These are phyloP conservation scores for Termitomyces sp. DNA, from an alignment of 768 basidiomycete species.

Conservation along the genomic window DNA sequence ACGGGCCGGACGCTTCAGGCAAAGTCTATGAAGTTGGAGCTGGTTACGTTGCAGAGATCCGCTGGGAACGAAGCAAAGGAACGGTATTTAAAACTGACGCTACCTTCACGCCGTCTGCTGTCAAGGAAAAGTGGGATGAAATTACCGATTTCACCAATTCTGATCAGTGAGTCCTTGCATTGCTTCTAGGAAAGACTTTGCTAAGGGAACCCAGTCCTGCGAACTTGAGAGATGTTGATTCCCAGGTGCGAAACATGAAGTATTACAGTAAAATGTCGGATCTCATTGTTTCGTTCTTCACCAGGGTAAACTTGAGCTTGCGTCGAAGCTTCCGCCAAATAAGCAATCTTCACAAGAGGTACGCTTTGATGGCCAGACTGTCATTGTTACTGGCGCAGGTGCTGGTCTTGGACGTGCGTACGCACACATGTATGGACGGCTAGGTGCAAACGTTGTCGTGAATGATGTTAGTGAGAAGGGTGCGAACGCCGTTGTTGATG, in stretches of 20 bases:
- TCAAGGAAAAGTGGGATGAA: conserved; percentile 79
- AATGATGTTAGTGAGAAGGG: conserved; percentile 92
- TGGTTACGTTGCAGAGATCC: conserved; percentile 85
- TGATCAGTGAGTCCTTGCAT: conserved; percentile 51
- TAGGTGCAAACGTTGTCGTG: conserved; percentile 96
- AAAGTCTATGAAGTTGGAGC: conserved; percentile 92
- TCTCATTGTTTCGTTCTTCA: not conserved
- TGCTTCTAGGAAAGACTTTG: not conserved
- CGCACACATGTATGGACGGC: conserved; percentile 84
- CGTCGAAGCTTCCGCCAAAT: conserved; percentile 65
- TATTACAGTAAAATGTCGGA: too few species aligned
- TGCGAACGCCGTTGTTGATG: conserved; percentile 81
- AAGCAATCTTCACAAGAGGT: conserved; percentile 65
- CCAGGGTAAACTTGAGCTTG: conserved; percentile 57
- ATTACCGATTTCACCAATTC: conserved; percentile 76
- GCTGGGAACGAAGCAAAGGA: conserved; percentile 92
- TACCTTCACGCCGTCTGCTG: conserved; percentile 92
- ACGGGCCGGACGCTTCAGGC: conserved; percentile 75
- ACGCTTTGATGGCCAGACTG: conserved; percentile 85
- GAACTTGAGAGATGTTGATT: conserved; percentile 59
- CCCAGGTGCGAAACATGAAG: conserved; percentile 33
- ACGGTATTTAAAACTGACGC: conserved; percentile 85
- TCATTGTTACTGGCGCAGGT: conserved; percentile 92
- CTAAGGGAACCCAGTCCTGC: conserved; percentile 50
- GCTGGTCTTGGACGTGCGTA: conserved; percentile 92